Conservation (phyloP, 1,284 basidiomycete species). For the Sporisorium exsertum region DNA sequence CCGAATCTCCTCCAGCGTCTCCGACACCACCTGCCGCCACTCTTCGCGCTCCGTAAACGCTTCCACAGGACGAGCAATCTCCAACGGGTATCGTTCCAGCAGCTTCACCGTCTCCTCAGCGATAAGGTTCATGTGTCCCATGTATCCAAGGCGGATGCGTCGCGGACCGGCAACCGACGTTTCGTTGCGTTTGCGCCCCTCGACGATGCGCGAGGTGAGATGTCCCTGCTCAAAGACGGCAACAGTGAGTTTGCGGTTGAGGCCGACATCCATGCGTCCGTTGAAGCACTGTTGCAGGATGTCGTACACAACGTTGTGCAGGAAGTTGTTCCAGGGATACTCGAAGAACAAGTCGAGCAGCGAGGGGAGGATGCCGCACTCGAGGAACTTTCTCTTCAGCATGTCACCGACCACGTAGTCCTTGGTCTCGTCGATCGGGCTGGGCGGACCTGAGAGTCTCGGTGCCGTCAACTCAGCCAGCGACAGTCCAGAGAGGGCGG, state of each 20-base stretch:
- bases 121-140: conserved; percentile 96
- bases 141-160: conserved; percentile 77
- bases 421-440: conserved; percentile 51
- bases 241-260: conserved; percentile 64
- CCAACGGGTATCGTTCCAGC: conserved; percentile 81
- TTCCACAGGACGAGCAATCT: conserved; percentile 49
- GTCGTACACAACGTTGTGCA: conserved; percentile 97
- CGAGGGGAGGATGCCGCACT: conserved; percentile 63
- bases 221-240: conserved; percentile 63
- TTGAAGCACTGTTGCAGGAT: conserved; percentile 94
- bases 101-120: conserved; percentile 88
- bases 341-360: conserved; percentile 81
- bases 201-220: conserved; percentile 61
- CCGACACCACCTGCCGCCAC: conserved; percentile 64
- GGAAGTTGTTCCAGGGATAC: conserved; percentile 97
- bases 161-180: conserved; percentile 58
- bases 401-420: conserved; percentile 63
- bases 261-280: conserved; percentile 75
- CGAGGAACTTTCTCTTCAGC: conserved; percentile 64
- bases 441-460: conserved; percentile 50
- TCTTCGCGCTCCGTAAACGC: conserved; percentile 56
- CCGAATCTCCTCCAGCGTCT: conserved; percentile 63
- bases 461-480: conserved; percentile 62
- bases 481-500: conserved; percentile 60
- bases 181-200: conserved; percentile 62